Evolutionary conservation across 2,329 filamentous ascomycete genomes (phyloP).

Genomic region (Chrysosporium queenslandicum): DNA sequence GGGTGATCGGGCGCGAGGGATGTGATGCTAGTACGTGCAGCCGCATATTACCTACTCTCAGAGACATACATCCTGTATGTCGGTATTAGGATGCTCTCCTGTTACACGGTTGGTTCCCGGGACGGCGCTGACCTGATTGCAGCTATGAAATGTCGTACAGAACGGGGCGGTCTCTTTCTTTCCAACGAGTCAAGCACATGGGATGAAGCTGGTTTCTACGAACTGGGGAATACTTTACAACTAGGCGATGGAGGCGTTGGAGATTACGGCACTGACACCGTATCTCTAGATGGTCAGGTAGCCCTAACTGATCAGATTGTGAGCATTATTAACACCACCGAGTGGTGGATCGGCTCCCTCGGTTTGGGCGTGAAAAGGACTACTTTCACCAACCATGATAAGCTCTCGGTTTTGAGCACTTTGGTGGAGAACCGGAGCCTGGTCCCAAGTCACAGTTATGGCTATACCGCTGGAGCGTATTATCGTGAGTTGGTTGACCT

Average conservation of each 20-base stretch:
- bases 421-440: conserved; percentile 22
- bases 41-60: not conserved
- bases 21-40: conserved; percentile 22
- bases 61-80: too few relatives aligned
- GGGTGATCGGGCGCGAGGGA: conserved; percentile 23
- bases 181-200: conserved; percentile 28
- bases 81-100: too few relatives aligned
- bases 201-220: conserved; percentile 21
- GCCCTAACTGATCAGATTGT: conserved; percentile 25
- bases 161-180: conserved; percentile 26
- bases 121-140: not conserved
- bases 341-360: conserved; percentile 29
- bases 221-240: conserved; percentile 20
- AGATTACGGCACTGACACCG: conserved; percentile 31
- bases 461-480: conserved; percentile 27
- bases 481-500: conserved; percentile 20
- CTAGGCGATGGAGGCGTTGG: conserved; percentile 21
- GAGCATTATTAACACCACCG: conserved; percentile 24
- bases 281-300: conserved; percentile 22
- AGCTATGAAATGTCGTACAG: conserved; percentile 20
- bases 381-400: conserved; percentile 21
- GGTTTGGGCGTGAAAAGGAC: conserved; percentile 24
- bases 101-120: not conserved
- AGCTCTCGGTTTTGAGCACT: conserved; percentile 22
- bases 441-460: conserved; percentile 26